Evolutionary conservation across 1,284 basidiomycete species (phyloP).

Genomic region (Cystobasidium sp.): DNA sequence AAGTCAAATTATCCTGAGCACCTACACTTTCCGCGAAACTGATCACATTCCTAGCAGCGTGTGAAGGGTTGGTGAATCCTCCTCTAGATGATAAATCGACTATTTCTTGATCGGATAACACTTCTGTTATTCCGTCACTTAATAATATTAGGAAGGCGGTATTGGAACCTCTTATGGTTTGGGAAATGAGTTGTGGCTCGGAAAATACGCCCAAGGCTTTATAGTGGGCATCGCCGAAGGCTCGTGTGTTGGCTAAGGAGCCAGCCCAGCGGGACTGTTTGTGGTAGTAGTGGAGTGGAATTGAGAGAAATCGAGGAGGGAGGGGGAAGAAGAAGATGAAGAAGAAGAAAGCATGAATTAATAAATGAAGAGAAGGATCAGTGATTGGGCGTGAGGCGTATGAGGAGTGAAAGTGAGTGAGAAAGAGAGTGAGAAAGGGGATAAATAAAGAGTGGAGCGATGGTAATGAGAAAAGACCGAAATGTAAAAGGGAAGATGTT

Average conservation of each 20-base stretch:
- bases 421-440: no score
- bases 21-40: constrained; percentile 86
- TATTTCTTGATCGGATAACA: constrained; percentile 91
- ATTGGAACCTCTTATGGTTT: constrained; percentile 41
- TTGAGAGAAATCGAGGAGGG: neutral
- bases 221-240: constrained; percentile 88
- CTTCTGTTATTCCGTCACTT: constrained; percentile 82
- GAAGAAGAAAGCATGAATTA: no score
- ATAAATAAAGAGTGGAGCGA: no score
- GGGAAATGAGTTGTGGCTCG: constrained; percentile 76
- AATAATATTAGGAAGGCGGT: constrained; percentile 52
- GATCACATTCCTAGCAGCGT: constrained; percentile 81
- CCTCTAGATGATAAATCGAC: constrained; percentile 78
- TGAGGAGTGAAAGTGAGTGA: no score
- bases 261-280: constrained; percentile 78
- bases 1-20: constrained; percentile 84
- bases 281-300: no score
- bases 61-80: constrained; percentile 65
- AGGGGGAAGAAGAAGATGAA: neutral
- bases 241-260: constrained; percentile 87
- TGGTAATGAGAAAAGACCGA: no score
- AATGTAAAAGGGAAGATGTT: no score
- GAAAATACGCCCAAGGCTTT: constrained; percentile 90
- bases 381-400: no score
- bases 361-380: no score